These are phyloP conservation scores for Lactifluus volemus DNA, from an alignment of 768 basidiomycete species.

Conservation along the genomic window DNA sequence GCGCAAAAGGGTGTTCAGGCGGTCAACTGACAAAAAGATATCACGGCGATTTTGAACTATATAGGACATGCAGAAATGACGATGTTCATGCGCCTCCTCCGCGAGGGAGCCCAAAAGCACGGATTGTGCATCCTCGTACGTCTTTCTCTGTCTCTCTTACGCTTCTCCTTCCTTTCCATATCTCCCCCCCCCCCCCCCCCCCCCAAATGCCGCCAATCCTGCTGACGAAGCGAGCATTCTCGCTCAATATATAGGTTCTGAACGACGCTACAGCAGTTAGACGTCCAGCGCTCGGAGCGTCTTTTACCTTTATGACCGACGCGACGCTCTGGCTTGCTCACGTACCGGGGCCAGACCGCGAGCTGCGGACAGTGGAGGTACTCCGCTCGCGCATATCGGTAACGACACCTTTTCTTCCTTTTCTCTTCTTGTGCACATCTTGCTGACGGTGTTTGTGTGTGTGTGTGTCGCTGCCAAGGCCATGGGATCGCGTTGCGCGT, in stretches of 20 bases:
- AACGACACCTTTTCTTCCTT: not conserved
- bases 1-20: too few relatives aligned
- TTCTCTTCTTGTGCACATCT: too few relatives aligned
- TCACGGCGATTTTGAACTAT: not conserved
- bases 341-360: constrained; percentile 16
- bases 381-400: constrained; percentile 26
- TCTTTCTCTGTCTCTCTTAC: constrained; percentile 4
- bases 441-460: not conserved
- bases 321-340: constrained; percentile 60
- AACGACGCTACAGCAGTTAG: constrained; percentile 28
- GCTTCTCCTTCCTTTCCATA: not conserved
- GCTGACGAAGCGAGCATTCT: not conserved
- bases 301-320: constrained; percentile 65
- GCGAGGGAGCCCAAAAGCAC: constrained; percentile 37
- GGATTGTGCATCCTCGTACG: constrained; percentile 48
- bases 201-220: not conserved
- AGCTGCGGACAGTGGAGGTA: constrained; percentile 21
- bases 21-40: too few relatives aligned
- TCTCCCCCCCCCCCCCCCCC: too few relatives aligned
- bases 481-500: not conserved
- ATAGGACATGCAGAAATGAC: constrained; percentile 63
- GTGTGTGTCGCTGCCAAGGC: not conserved
- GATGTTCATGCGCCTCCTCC: constrained; percentile 58
- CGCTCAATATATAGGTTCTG: constrained; percentile 38
- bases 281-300: constrained; percentile 69